Evolutionary conservation across 352 stramenopile genomes (phyloP).

Genomic region (Phytopythium kandeliae): DNA sequence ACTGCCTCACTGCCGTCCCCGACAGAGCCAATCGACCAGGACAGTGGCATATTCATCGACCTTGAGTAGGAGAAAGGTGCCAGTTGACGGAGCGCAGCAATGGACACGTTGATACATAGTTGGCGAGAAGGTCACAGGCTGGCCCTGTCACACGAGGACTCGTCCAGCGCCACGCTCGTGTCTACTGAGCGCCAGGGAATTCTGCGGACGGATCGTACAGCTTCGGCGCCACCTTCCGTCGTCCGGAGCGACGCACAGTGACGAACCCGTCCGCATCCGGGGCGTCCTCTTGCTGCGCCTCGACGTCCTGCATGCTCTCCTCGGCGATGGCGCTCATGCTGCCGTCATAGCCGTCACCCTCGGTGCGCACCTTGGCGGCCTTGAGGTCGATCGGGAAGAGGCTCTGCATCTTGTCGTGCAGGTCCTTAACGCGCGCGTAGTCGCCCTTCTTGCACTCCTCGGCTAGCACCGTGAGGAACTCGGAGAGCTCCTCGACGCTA

Average conservation of each 20-base stretch:
- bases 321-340: conserved; percentile 25
- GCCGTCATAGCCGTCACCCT: conserved; percentile 21
- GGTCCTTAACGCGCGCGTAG: conserved; percentile 54
- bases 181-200: conserved; percentile 75
- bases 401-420: conserved; percentile 69
- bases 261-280: conserved; percentile 76
- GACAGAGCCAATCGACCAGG: conserved; percentile 52
- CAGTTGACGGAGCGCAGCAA: too few species aligned
- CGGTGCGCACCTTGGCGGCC: conserved; percentile 49
- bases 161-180: background rate
- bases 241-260: conserved; percentile 61
- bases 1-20: conserved; percentile 56
- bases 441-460: conserved; percentile 79
- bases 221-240: conserved; percentile 60
- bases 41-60: conserved; percentile 81
- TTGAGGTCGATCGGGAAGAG: conserved; percentile 82
- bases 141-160: too few species aligned
- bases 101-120: conserved; percentile 3
- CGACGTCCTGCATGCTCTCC: conserved; percentile 19
- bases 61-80: conserved; percentile 68
- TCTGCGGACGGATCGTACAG: conserved; percentile 69
- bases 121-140: background rate
- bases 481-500: conserved; percentile 62
- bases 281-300: conserved; percentile 15
- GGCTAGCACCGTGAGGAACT: conserved; percentile 56